phyloP scores from a whole-genome alignment of 179 eudicot species.

The Sideroxylon spinosum region DNA sequence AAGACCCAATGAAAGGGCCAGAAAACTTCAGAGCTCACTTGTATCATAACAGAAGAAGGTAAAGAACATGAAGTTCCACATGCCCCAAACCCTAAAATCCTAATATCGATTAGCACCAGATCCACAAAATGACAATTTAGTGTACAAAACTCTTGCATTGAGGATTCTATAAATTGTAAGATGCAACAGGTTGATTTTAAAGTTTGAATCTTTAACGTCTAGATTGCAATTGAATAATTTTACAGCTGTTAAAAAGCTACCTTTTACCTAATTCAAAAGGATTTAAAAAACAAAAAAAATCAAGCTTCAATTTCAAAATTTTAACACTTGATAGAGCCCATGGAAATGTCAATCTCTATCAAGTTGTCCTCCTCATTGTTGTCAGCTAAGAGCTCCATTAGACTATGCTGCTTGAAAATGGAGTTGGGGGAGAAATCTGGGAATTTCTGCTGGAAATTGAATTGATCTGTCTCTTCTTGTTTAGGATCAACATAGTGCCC shows the following conservation, averaged over 20 bases:
- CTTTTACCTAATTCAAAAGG: neutral
- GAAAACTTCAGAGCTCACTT: neutral
- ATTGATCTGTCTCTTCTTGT: slow-evolving; percentile 19
- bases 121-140: neutral
- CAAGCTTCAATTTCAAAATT: slow-evolving; percentile 57
- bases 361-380: slow-evolving; percentile 61
- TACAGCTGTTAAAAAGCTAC: too few species aligned
- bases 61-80: neutral
- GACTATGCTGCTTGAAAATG: neutral
- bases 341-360: slow-evolving; percentile 73
- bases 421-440: slow-evolving; percentile 22
- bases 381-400: slow-evolving; percentile 44
- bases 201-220: too few species aligned
- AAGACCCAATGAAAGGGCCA: slow-evolving; percentile 4
- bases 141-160: too few species aligned
- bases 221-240: too few species aligned
- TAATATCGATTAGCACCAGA: neutral
- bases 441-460: slow-evolving; percentile 29
- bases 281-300: neutral
- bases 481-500: slow-evolving; percentile 49
- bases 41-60: neutral
- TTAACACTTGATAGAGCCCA: slow-evolving; percentile 74
- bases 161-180: too few species aligned
- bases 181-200: too few species aligned
- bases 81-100: neutral